Base-by-base conservation (phyloP, 495 filamentous ascomycete genomes). In the Aspergillus egyptiacus region DNA sequence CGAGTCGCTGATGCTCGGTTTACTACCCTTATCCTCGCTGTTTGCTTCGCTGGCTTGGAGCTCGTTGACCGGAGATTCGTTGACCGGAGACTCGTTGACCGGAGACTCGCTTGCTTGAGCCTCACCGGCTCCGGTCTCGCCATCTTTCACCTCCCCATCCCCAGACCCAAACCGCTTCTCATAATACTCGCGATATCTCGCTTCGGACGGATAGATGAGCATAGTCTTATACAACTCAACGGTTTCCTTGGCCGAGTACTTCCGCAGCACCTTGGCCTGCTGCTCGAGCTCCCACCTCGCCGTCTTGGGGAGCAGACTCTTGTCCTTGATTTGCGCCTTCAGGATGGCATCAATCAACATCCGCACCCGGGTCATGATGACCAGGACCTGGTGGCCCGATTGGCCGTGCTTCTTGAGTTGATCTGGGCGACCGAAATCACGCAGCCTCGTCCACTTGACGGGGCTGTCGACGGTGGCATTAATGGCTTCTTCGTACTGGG, bases 321-420 rank as follows among this genome's bases (percentile, higher is more conserved):
- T 43, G 15, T 59, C 61, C 2, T 59, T 54, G 8, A n/a, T n/a
- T n/a, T n/a, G n/a, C n/a, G 37, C 11, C n/a, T 60, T 61, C 28
- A 72, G 42, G 2, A 62, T 47, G 5, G 59, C 56, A 20, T 68
- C 69, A 18, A 71, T 51, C 40, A 70, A 11, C 23, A 46, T 43
- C 24, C 67, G 56, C 10, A 59, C 52, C 1, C 54, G 51, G 25
- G 55, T 33, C 60, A 72, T 48, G 15, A 59, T 45, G 20, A 57
- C 63, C 13, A 69, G 5, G 11, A 15, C 18, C 2, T 33, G 1
- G 10, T 33, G 2, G 10, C 28, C 41, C 0, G 18, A 2, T 23
- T 13, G 36, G n/a, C 1, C 13, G 8, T 41, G 20, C 23, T 3
- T 8, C 3, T 1, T 27, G 18, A 24, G 3, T 5, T n/a, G 17